phyloP scores from a whole-genome alignment of 2,329 filamentous ascomycete genomes.

The Elsinoe perseae region DNA sequence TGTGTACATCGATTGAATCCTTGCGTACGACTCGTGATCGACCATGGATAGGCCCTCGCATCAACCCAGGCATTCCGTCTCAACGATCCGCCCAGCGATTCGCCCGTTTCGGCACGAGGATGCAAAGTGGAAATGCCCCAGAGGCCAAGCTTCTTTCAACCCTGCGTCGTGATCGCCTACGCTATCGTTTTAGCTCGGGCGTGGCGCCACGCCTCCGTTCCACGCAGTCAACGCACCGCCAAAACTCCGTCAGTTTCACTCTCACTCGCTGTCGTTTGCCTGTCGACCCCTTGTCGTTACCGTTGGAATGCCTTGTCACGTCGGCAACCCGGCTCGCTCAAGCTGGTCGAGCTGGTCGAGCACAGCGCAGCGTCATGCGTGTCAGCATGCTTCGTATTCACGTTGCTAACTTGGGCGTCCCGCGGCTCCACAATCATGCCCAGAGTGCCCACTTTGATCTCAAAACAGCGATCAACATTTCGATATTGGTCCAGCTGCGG shows the following conservation, averaged over 20 bases:
- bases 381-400: slow-evolving; percentile 11
- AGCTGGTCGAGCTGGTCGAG: not conserved
- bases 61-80: slow-evolving; percentile 4
- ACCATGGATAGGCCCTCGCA: not conserved
- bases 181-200: slow-evolving; percentile 14
- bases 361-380: not conserved
- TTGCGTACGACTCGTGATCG: slow-evolving; percentile 8
- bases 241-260: slow-evolving; percentile 2
- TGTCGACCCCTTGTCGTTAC: not conserved
- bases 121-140: not conserved
- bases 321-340: slow-evolving; percentile 9
- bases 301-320: not conserved
- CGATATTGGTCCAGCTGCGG: slow-evolving; percentile 11
- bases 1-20: not conserved
- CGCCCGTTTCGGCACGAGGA: not conserved
- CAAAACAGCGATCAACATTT: slow-evolving; percentile 8
- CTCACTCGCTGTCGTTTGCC: slow-evolving; percentile 2
- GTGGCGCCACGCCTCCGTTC: slow-evolving; percentile 11
- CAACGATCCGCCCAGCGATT: not conserved
- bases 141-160: slow-evolving; percentile 1
- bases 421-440: not conserved
- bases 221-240: not conserved
- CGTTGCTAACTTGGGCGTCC: not conserved
- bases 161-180: slow-evolving; percentile 14
- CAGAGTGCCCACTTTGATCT: slow-evolving; percentile 5